Conservation (phyloP, 1,139 yeast species). For the Suhomyces anneliseae region DNA sequence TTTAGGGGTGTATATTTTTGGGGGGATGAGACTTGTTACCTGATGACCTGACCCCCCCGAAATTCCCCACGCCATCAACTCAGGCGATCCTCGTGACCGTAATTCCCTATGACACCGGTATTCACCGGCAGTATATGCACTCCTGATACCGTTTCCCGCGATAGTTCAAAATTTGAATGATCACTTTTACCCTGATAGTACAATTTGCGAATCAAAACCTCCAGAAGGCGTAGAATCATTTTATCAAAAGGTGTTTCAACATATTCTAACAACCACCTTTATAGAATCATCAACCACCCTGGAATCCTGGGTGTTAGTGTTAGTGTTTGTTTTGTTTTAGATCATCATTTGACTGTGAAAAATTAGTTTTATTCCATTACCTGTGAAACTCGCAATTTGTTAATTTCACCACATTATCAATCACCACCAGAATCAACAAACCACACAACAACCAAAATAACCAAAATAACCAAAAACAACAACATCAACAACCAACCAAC, state of each 20-base stretch:
- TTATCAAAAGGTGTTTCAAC: too few species aligned
- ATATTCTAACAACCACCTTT: too few species aligned
- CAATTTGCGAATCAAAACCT: constrained; percentile 1
- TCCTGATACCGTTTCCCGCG: constrained; percentile 1
- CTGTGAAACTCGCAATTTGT: too few species aligned
- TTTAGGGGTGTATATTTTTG: too few species aligned
- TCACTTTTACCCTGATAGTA: constrained; percentile 8
- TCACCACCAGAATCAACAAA: background rate
- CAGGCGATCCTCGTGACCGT: background rate
- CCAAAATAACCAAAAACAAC: too few species aligned
- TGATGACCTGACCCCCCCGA: background rate
- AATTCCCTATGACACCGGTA: background rate
- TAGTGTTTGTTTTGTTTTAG: too few species aligned
- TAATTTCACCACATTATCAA: too few species aligned
- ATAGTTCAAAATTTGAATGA: constrained; percentile 11
- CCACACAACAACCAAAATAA: background rate
- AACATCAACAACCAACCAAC: too few species aligned
- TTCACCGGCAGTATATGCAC: constrained; percentile 4
- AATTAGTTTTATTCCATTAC: too few species aligned
- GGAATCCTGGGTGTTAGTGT: too few species aligned
- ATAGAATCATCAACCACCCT: background rate
- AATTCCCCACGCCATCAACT: background rate
- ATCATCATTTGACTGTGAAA: too few species aligned
- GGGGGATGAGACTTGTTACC: background rate
- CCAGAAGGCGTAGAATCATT: background rate